Conservation (phyloP, 108 stramenopile genomes). For the Aurantiochytrium sp. region DNA sequence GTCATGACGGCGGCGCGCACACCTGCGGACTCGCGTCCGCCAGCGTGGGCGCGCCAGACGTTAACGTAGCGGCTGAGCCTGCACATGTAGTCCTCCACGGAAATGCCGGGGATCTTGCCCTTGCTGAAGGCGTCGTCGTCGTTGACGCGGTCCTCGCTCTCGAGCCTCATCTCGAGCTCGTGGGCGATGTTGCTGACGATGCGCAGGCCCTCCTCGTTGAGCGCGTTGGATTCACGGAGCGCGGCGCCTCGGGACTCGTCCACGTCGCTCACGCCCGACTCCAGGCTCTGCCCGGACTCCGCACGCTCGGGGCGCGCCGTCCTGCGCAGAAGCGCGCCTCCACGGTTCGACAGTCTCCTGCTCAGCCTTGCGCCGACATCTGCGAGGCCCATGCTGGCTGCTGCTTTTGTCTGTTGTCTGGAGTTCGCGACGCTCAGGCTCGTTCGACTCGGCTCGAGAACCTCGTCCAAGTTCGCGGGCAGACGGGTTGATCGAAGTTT, state of each 20-base stretch:
- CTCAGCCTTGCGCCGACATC: background rate
- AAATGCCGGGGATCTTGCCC: background rate
- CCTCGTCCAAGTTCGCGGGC: too few species aligned
- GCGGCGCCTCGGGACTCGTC: slow-evolving; percentile 13
- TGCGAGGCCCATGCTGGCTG: background rate
- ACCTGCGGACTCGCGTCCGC: slow-evolving; percentile 7
- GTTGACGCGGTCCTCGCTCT: background rate
- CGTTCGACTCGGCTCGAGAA: too few species aligned
- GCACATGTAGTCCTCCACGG: slow-evolving; percentile 20
- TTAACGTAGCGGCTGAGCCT: background rate
- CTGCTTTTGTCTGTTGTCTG: too few species aligned
- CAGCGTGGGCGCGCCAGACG: background rate
- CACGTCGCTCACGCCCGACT: slow-evolving; percentile 10
- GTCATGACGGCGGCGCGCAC: slow-evolving; percentile 19
- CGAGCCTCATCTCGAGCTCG: background rate
- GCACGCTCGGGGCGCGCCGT: background rate
- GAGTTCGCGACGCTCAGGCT: too few species aligned
- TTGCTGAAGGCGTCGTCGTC: background rate
- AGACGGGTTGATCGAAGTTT: too few species aligned
- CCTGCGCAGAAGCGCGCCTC: background rate
- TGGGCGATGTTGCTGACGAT: background rate
- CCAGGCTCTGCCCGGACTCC: background rate
- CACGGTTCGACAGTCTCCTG: background rate
- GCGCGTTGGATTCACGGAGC: slow-evolving; percentile 14
- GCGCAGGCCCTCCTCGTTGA: slow-evolving; percentile 21